phyloP scores from a whole-genome alignment of 306 rosid genomes.

The Prunus davidiana region DNA sequence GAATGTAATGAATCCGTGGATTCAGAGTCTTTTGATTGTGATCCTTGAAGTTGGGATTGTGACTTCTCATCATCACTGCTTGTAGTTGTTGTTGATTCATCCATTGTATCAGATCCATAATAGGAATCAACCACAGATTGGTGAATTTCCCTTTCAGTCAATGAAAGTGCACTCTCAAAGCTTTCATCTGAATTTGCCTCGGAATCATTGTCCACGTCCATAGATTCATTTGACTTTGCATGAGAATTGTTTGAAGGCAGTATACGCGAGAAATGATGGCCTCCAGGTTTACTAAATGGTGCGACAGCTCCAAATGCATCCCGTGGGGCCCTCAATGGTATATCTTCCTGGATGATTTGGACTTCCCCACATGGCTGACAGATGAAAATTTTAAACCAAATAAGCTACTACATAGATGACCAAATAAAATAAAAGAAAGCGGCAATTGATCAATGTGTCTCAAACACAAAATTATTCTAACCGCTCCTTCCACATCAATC shows the following conservation, averaged over 20 bases:
- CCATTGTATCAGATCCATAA: slow-evolving; percentile 38
- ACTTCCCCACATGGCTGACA: slow-evolving; percentile 85
- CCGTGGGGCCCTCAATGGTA: slow-evolving; percentile 68
- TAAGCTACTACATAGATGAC: slow-evolving; percentile 28
- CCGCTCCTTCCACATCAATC: slow-evolving; percentile 87
- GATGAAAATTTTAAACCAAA: slow-evolving; percentile 21
- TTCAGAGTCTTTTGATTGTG: slow-evolving; percentile 40
- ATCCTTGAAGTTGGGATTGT: slow-evolving; percentile 38
- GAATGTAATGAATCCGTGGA: slow-evolving; percentile 35
- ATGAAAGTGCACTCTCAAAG: slow-evolving; percentile 64
- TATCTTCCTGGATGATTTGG: slow-evolving; percentile 86
- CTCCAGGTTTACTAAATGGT: slow-evolving; percentile 30
- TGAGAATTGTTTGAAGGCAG: slow-evolving; percentile 34
- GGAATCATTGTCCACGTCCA: slow-evolving; percentile 43
- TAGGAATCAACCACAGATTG: slow-evolving; percentile 44
- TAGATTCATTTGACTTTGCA: slow-evolving; percentile 31
- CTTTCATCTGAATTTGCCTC: slow-evolving; percentile 70
- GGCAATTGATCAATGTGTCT: slow-evolving; percentile 10
- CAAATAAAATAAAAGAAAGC: neutral
- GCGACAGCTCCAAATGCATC: slow-evolving; percentile 59
- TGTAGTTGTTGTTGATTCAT: slow-evolving; percentile 37
- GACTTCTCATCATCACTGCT: slow-evolving; percentile 53
- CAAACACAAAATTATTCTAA: slow-evolving; percentile 35
- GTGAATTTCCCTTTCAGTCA: slow-evolving; percentile 56
- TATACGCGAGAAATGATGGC: slow-evolving; percentile 9